phyloP scores from a whole-genome alignment of 2,329 filamentous ascomycete species.

The Pseudovirgaria hyperparasitica region DNA sequence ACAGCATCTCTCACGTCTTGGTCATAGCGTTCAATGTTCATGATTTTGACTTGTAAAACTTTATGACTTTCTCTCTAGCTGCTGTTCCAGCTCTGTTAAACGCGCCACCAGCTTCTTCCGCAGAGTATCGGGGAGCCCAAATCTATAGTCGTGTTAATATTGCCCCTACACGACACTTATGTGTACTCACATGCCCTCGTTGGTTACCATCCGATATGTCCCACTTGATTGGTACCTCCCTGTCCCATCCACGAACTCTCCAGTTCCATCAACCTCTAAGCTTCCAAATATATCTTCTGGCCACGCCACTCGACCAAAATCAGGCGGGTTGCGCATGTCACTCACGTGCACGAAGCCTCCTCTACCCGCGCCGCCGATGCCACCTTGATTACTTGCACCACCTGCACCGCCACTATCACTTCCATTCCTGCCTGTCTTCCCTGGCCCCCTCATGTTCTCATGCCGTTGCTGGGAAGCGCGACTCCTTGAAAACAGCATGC shows the following conservation, averaged over 20 bases:
- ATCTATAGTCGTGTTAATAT: constrained; percentile 14
- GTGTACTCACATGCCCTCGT: constrained; percentile 42
- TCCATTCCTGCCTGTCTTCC: constrained; percentile 8
- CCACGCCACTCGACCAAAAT: constrained; percentile 52
- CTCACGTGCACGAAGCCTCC: constrained; percentile 53
- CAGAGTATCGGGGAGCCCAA: constrained; percentile 34
- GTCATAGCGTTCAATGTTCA: too few species aligned
- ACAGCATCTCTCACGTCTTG: too few species aligned
- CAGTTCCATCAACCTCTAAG: constrained; percentile 45
- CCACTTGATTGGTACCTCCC: constrained; percentile 49
- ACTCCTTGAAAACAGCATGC: constrained; percentile 36
- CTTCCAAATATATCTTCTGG: constrained; percentile 56
- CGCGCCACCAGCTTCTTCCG: constrained; percentile 36
- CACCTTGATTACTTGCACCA: constrained; percentile 46
- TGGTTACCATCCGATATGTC: constrained; percentile 48
- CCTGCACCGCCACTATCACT: constrained; percentile 36
- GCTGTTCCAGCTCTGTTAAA: constrained; percentile 18
- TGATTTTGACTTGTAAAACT: too few species aligned
- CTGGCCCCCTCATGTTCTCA: too few species aligned
- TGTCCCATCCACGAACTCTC: constrained; percentile 41
- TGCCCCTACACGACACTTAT: not conserved
- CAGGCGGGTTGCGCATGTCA: constrained; percentile 45
- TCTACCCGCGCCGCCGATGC: constrained; percentile 42
- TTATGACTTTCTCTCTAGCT: constrained; percentile 4
- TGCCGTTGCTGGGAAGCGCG: constrained; percentile 14